These are phyloP conservation scores for Phytophthora agathidicida DNA, from an alignment of 352 stramenopile genomes.

Conservation along the genomic window DNA sequence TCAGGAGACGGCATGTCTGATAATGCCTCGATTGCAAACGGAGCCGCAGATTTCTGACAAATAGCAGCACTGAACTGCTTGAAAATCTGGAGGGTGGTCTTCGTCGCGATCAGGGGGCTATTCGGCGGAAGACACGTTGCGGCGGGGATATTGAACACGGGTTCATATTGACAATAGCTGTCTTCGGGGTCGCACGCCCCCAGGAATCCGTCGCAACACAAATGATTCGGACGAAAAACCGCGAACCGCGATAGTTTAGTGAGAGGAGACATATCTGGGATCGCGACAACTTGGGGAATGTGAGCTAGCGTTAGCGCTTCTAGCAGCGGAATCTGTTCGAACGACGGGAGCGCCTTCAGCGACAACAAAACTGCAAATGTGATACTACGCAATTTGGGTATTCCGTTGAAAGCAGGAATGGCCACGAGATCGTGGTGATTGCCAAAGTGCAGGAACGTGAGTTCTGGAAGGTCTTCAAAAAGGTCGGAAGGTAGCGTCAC, in stretches of 20 bases:
- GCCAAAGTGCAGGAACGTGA: slow-evolving; percentile 26
- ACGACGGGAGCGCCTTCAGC: slow-evolving; percentile 10
- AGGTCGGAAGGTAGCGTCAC: slow-evolving; percentile 15
- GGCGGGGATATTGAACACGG: slow-evolving; percentile 8
- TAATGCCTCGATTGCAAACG: slow-evolving; percentile 10
- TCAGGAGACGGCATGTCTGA: slow-evolving; percentile 8
- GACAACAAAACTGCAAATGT: slow-evolving; percentile 16
- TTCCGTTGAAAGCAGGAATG: slow-evolving; percentile 12
- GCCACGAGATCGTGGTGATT: slow-evolving; percentile 10
- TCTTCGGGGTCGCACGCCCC: slow-evolving; percentile 17
- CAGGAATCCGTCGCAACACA: slow-evolving; percentile 34
- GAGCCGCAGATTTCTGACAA: slow-evolving; percentile 14
- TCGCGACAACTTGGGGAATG: slow-evolving; percentile 2
- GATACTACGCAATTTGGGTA: slow-evolving; percentile 22
- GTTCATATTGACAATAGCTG: slow-evolving; percentile 7
- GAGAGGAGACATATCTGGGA: slow-evolving; percentile 26
- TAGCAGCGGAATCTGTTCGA: slow-evolving; percentile 17
- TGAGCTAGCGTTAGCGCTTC: slow-evolving; percentile 18
- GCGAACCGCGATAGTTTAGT: slow-evolving; percentile 14
- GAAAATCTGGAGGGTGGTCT: slow-evolving; percentile 9
- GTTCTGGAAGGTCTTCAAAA: slow-evolving; percentile 23
- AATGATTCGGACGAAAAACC: slow-evolving; percentile 24
- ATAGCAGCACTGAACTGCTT: slow-evolving; percentile 5
- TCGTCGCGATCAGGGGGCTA: slow-evolving; percentile 2
- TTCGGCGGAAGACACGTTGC: slow-evolving; percentile 12